A percentile compares a stretch with the other conserved stretches of the same genome.
phyloP scores from a whole-genome alignment of 2,329 filamentous ascomycete species.

The Nigrospora sphaerica region DNA sequence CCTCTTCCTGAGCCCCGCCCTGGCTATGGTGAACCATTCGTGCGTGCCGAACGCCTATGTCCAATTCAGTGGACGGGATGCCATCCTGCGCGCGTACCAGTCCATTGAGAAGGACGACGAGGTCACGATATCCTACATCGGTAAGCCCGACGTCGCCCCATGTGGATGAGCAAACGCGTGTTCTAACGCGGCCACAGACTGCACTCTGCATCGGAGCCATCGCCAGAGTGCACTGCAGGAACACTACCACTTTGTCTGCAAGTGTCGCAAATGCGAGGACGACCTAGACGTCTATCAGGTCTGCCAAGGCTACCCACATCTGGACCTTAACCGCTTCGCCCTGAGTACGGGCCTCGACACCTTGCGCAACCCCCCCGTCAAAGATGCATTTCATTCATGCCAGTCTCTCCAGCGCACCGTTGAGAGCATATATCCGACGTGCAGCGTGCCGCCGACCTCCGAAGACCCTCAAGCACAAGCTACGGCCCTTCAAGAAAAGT shows the following conservation, averaged over 20 bases:
- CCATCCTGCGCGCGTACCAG: constrained; percentile 41
- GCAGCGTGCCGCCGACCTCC: constrained; percentile 9
- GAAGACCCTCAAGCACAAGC: constrained; percentile 5
- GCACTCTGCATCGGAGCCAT: constrained; percentile 33
- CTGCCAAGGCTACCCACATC: constrained; percentile 30
- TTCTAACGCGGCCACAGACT: constrained; percentile 28
- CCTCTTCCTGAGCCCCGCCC: constrained; percentile 46
- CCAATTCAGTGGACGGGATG: constrained; percentile 43
- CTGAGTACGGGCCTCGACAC: constrained; percentile 31
- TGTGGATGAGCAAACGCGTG: not conserved
- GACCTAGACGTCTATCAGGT: constrained; percentile 49
- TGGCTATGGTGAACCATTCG: constrained; percentile 57
- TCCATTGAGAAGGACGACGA: constrained; percentile 46
- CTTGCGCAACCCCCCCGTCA: constrained; percentile 22
- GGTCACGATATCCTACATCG: constrained; percentile 56
- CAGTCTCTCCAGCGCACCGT: constrained; percentile 10
- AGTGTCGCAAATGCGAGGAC: constrained; percentile 39
- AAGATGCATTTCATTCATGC: constrained; percentile 17
- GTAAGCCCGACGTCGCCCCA: constrained; percentile 23
- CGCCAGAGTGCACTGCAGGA: constrained; percentile 33
- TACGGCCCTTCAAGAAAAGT: constrained; percentile 24
- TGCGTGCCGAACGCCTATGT: constrained; percentile 55
- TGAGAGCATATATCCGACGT: constrained; percentile 23
- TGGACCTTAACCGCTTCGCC: constrained; percentile 37
- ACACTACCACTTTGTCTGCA: constrained; percentile 46